Conservation (phyloP, 2,329 filamentous ascomycete genomes). For the Onygenales sp. region DNA sequence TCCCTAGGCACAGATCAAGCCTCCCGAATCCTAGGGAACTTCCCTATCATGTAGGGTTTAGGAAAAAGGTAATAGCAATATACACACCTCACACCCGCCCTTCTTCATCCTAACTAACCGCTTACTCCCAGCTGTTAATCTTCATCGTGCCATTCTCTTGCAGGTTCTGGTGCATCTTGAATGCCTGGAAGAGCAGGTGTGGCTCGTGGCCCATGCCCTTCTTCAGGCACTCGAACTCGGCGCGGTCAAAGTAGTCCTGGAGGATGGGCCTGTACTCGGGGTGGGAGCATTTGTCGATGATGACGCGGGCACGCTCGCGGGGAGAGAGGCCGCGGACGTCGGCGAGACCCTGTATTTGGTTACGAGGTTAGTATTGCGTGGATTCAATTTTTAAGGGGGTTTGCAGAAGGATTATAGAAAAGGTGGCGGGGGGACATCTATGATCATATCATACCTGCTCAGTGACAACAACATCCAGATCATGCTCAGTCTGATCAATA, state of each 20-base stretch:
- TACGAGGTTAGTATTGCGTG: neutral
- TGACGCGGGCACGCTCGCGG: constrained; percentile 69
- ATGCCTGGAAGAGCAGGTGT: constrained; percentile 73
- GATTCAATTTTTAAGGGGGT: neutral
- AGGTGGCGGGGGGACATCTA: neutral
- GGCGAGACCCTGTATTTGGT: constrained; percentile 53
- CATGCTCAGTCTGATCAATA: constrained; percentile 87
- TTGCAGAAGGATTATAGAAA: neutral
- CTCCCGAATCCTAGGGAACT: no score
- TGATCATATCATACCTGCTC: constrained; percentile 40
- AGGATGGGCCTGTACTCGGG: constrained; percentile 77
- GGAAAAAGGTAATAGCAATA: no score
- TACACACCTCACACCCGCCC: no score
- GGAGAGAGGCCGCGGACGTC: constrained; percentile 76
- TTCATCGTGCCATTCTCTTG: constrained; percentile 83
- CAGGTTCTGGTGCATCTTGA: constrained; percentile 82
- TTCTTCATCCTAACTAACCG: neutral
- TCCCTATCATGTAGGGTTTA: no score
- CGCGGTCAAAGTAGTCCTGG: constrained; percentile 71
- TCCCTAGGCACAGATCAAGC: no score
- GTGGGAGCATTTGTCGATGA: constrained; percentile 80
- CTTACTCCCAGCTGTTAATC: constrained; percentile 54
- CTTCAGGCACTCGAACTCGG: constrained; percentile 73
- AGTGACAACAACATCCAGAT: constrained; percentile 79
- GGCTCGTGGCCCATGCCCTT: constrained; percentile 89